Percentiles rank a stretch among this genome's conserved stretches.
Evolutionary conservation across 2,329 filamentous ascomycete genomes (phyloP).

Genomic region (Fusarium xyrophilum): DNA sequence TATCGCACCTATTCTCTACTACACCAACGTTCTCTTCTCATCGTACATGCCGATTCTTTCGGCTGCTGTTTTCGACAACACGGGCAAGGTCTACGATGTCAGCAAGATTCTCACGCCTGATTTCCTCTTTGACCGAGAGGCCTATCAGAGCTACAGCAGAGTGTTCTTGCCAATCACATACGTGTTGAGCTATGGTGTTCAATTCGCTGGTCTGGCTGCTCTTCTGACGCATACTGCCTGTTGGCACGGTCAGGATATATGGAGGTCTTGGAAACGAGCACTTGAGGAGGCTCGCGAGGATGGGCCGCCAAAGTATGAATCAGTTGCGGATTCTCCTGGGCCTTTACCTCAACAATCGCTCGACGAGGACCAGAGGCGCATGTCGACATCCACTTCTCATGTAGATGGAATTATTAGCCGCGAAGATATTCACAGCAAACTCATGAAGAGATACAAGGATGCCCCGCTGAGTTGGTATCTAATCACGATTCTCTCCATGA

Average conservation of each 20-base stretch:
- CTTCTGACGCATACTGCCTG: conserved; percentile 81
- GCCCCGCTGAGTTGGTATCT: conserved; percentile 85
- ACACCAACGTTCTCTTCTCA: conserved; percentile 78
- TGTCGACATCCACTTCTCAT: conserved; percentile 49
- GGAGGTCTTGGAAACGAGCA: conserved; percentile 75
- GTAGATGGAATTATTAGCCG: conserved; percentile 66
- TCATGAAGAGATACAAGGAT: conserved; percentile 84
- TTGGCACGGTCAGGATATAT: conserved; percentile 86
- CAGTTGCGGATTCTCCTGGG: conserved; percentile 49
- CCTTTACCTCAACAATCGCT: conserved; percentile 23
- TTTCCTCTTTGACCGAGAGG: conserved; percentile 77
- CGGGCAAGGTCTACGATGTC: conserved; percentile 79
- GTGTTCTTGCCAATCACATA: conserved; percentile 89
- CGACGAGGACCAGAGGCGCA: conserved; percentile 31
- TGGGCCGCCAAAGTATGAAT: conserved; percentile 60
- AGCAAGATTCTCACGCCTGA: conserved; percentile 78
- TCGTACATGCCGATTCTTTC: conserved; percentile 89
- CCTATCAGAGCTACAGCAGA: conserved; percentile 81
- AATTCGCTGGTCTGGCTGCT: conserved; percentile 82
- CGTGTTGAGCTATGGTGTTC: conserved; percentile 83
- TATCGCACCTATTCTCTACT: conserved; percentile 79
- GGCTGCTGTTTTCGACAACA: conserved; percentile 85
- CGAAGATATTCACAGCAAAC: conserved; percentile 83
- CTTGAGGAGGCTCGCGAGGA: conserved; percentile 67
- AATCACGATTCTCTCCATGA: conserved; percentile 76